Conservation (phyloP, 257 asterid genomes). For the Solanum chilense region DNA sequence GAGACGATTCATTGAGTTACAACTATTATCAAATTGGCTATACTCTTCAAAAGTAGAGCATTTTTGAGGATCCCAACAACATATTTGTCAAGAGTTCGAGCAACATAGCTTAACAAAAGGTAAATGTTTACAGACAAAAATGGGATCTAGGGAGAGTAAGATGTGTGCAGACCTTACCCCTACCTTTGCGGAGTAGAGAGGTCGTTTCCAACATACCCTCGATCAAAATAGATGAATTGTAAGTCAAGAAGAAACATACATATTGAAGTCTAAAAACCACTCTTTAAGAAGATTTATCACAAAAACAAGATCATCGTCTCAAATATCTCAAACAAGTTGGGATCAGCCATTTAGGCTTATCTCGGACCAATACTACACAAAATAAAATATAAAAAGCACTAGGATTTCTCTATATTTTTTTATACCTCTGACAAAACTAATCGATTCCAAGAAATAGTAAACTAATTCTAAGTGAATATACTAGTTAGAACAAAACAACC, state of each 20-base stretch:
- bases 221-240: not conserved
- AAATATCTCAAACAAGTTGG: too few relatives aligned
- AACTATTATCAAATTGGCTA: not conserved
- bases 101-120: not conserved
- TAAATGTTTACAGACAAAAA: not conserved
- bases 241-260: not conserved
- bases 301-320: too few relatives aligned
- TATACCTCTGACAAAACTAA: too few relatives aligned
- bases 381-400: too few relatives aligned
- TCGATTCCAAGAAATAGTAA: too few relatives aligned
- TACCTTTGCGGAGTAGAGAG: not conserved
- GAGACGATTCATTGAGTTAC: not conserved
- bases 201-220: not conserved
- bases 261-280: not conserved
- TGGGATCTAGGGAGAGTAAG: not conserved
- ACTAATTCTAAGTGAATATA: too few relatives aligned
- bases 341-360: too few relatives aligned
- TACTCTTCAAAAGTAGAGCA: not conserved
- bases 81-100: not conserved
- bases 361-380: too few relatives aligned
- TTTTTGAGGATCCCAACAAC: not conserved
- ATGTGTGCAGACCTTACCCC: not conserved
- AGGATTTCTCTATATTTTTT: too few relatives aligned
- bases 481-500: too few relatives aligned
- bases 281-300: too few relatives aligned